phyloP scores from a whole-genome alignment of 2,329 filamentous ascomycete species.

The Atkinsonella hypoxylon region DNA sequence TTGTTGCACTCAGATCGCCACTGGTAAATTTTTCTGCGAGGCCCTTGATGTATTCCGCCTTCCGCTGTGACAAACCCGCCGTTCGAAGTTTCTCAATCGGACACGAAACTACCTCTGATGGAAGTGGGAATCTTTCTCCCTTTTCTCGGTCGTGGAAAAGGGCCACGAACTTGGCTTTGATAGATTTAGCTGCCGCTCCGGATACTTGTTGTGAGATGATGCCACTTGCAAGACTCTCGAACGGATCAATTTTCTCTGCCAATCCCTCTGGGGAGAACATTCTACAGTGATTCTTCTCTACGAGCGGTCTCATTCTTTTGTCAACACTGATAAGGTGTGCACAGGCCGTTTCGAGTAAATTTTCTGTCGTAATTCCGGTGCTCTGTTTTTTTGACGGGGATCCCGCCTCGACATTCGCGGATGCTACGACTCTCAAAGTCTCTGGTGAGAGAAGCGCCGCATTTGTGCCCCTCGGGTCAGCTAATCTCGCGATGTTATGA shows the following conservation, averaged over 20 bases:
- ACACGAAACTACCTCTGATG: constrained; percentile 54
- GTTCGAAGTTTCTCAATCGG: constrained; percentile 60
- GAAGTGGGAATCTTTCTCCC: constrained; percentile 53
- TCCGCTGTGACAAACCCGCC: constrained; percentile 83
- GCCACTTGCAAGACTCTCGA: constrained; percentile 67
- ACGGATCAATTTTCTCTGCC: constrained; percentile 80
- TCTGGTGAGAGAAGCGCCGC: constrained; percentile 60
- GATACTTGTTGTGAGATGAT: constrained; percentile 97
- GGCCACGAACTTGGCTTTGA: constrained; percentile 72
- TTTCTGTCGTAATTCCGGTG: constrained; percentile 47
- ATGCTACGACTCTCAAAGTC: constrained; percentile 49
- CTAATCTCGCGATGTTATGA: constrained; percentile 39
- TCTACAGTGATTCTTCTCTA: constrained; percentile 63
- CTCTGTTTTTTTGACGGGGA: constrained; percentile 31
- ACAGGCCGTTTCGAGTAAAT: constrained; percentile 62
- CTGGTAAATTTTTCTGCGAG: constrained; percentile 68
- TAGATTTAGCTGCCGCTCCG: constrained; percentile 78
- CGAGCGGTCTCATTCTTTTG: constrained; percentile 55
- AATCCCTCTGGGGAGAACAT: constrained; percentile 74
- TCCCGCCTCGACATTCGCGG: constrained; percentile 30
- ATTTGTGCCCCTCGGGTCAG: constrained; percentile 53
- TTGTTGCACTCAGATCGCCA: constrained; percentile 62
- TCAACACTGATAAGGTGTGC: constrained; percentile 65
- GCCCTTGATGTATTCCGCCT: constrained; percentile 88
- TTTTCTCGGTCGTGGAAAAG: constrained; percentile 46